Evolutionary conservation across 441 rosid species (phyloP), one percentile per base, ranked within the genome.

Genomic region (Macaranga tanarius): DNA sequence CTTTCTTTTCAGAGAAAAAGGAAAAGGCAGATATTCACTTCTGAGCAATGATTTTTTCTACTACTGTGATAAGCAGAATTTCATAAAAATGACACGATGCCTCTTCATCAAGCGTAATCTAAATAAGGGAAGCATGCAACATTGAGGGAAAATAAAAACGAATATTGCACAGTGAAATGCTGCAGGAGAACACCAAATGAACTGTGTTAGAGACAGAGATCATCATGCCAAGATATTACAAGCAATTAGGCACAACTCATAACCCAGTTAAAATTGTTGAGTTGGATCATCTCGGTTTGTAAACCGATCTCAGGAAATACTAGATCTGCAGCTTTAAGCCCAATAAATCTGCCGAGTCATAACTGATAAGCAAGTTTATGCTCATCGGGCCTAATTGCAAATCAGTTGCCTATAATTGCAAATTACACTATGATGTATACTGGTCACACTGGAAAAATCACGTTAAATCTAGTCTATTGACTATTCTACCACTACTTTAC

Each of bases 341-440:
- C 38, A 34, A 34, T 7, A 34, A 3, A 31, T 3, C 34, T 31
- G 34, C 34, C 34, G 34, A 28, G 34, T 28, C 34, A 28, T 28
- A 28, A 28, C 25, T 31, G 10, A 0, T 10, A 28, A 7, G 23
- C 63, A 44, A 44, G 55, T 56, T 57, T 25, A 58, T 44, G 47
- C 55, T 76, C 64, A 12, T 26, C 23, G 5, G 5, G 25, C 69
- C 55, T 57, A 65, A 50, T 15, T n/a, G 50, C 25, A 17, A 71
- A 71, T 40, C 40, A 13, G 15, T 48, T 5, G 45, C 58, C 22
- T 12, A 8, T 10, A 7, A 62, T n/a, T 19, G 68, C 25, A 62
- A 62, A 70, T 1, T 26, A 26, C 6, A 17, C 62, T 51, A 22
- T 50, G n/a, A 40, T 25, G 60, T 50, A 42, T 23, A 10, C 19